Evolutionary conservation across 2,329 filamentous ascomycete species (phyloP).

Genomic region (Fusarium oxysporum): DNA sequence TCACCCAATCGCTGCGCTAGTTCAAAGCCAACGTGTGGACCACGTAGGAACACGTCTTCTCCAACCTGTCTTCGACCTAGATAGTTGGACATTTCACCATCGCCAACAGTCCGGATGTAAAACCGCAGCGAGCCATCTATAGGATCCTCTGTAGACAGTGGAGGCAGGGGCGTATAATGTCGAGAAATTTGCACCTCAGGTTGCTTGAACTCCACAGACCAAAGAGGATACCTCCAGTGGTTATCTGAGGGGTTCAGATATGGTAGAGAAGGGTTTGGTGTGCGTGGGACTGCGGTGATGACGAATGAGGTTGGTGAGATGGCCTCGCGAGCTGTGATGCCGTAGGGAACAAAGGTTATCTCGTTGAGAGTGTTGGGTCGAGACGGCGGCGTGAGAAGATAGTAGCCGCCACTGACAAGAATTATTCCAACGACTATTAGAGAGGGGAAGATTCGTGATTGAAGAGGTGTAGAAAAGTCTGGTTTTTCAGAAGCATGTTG

Average conservation of each 20-base stretch:
- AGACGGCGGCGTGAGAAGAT: slow-evolving; percentile 41
- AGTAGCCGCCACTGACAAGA: slow-evolving; percentile 44
- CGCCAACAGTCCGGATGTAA: slow-evolving; percentile 80
- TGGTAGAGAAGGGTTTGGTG: slow-evolving; percentile 44
- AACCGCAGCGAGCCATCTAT: slow-evolving; percentile 70
- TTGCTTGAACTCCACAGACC: slow-evolving; percentile 94
- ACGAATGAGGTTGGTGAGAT: slow-evolving; percentile 77
- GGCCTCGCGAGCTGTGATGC: slow-evolving; percentile 68
- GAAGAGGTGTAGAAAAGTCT: slow-evolving; percentile 59
- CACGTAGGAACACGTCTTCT: slow-evolving; percentile 78
- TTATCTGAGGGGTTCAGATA: slow-evolving; percentile 39
- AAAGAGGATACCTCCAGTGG: slow-evolving; percentile 69
- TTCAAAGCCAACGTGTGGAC: slow-evolving; percentile 78
- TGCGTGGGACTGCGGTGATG: slow-evolving; percentile 68
- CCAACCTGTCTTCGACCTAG: slow-evolving; percentile 73
- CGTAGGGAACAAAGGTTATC: slow-evolving; percentile 73
- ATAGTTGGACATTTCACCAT: slow-evolving; percentile 89
- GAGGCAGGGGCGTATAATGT: slow-evolving; percentile 89
- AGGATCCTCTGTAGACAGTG: slow-evolving; percentile 47
- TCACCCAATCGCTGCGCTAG: slow-evolving; percentile 51
- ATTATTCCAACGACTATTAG: slow-evolving; percentile 38
- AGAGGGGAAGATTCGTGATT: slow-evolving; percentile 42
- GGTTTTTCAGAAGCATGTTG: slow-evolving; percentile 24
- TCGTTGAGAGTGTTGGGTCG: slow-evolving; percentile 61
- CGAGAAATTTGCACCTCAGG: slow-evolving; percentile 92